A percentile compares a stretch with the other conserved stretches of the same genome.
These are phyloP conservation scores for Botryobasidium botryosum DNA, from an alignment of 768 basidiomycete genomes.

Conservation along the genomic window DNA sequence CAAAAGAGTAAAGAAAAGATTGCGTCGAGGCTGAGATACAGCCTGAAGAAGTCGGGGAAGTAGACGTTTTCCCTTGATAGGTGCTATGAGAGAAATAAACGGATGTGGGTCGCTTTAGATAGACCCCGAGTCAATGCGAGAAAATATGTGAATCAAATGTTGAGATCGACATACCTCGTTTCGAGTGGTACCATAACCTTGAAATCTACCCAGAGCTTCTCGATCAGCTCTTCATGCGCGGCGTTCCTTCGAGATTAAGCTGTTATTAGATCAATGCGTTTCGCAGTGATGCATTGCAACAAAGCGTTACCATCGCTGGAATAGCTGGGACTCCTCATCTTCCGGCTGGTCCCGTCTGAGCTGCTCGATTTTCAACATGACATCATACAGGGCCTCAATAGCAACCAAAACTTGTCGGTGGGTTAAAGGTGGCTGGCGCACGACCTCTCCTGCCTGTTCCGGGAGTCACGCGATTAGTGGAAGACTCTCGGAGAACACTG, in stretches of 20 bases:
- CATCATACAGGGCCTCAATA: conserved; percentile 73
- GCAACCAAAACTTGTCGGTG: conserved; percentile 61
- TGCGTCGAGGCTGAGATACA: conserved; percentile 58
- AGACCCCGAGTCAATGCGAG: not conserved
- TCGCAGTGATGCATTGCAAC: not conserved
- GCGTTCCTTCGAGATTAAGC: conserved; percentile 5
- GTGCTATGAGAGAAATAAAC: conserved; percentile 78
- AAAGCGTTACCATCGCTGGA: conserved; percentile 3
- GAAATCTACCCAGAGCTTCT: conserved; percentile 63
- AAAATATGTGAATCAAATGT: not conserved
- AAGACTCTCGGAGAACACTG: too few species aligned
- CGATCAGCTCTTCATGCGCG: conserved; percentile 41
- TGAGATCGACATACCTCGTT: conserved; percentile 44
- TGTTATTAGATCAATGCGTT: too few species aligned
- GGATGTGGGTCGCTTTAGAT: conserved; percentile 79
- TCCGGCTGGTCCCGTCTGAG: conserved; percentile 68
- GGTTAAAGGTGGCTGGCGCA: conserved; percentile 34
- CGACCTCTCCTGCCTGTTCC: conserved; percentile 3
- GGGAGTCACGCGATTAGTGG: too few species aligned
- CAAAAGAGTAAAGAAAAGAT: conserved; percentile 76
- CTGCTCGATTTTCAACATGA: conserved; percentile 72
- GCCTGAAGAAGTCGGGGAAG: conserved; percentile 79
- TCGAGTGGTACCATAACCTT: conserved; percentile 84
- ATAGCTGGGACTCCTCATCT: conserved; percentile 26
- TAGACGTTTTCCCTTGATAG: conserved; percentile 85